Conservation (phyloP, 2,329 filamentous ascomycete genomes). For the Venturia oleaginea region DNA sequence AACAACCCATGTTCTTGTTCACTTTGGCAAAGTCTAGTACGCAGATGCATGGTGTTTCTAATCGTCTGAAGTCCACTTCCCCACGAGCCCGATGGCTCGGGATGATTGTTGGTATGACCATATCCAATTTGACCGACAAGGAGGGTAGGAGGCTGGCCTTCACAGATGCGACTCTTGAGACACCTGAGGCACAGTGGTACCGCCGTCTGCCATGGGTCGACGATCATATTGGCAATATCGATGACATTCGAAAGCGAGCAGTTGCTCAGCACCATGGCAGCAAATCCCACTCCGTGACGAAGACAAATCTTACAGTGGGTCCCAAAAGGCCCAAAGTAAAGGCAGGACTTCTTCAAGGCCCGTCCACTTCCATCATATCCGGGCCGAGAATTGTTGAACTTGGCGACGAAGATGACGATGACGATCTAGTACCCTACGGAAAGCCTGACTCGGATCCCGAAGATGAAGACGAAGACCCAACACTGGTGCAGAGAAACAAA, state of each 20-base stretch:
- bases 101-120: conserved; percentile 73
- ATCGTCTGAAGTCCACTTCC: conserved; percentile 71
- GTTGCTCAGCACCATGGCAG: background rate
- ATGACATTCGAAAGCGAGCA: conserved; percentile 23
- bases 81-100: conserved; percentile 70
- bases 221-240: conserved; percentile 54
- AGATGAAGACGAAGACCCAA: conserved; percentile 90
- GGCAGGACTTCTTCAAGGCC: background rate
- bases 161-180: conserved; percentile 68
- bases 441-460: conserved; percentile 84
- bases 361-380: conserved; percentile 15
- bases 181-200: conserved; percentile 66
- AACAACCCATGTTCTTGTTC: conserved; percentile 55
- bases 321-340: background rate
- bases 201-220: conserved; percentile 53
- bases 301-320: background rate
- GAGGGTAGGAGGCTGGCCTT: conserved; percentile 70
- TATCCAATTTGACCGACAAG: conserved; percentile 55
- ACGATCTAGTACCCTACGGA: conserved; percentile 65
- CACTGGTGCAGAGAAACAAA: conserved; percentile 74
- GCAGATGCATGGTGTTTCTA: conserved; percentile 75
- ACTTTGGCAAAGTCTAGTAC: conserved; percentile 60
- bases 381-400: conserved; percentile 43
- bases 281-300: background rate
- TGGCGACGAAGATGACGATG: conserved; percentile 44